Base-by-base conservation (phyloP, 129 eudicot species). In the Scalesia atractyloides region DNA sequence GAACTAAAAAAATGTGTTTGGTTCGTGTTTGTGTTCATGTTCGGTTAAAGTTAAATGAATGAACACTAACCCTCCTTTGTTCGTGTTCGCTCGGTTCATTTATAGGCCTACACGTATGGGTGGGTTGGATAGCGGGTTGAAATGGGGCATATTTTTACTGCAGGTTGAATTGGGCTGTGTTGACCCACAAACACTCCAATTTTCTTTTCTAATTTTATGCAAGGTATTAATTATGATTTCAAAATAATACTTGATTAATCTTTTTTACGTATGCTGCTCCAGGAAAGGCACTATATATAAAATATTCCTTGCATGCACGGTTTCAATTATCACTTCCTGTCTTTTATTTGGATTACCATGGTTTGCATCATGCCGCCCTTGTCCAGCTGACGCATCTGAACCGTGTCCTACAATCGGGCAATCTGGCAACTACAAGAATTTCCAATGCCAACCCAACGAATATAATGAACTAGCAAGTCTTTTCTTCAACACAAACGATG, bases 321-420 rank as follows among this genome's bases (percentile, higher is more conserved):
- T 93, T 74, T 89, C 97, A 47, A 77, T 89, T n/a, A 65, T 84
- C 80, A 89, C 98, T 6, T 88, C 98, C 26, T 84, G 90, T 74
- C 90, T 89, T 60, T 80, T 89, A 68, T 89, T 89, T 78, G 96
- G 96, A 68, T 83, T 89, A 26, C 98, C 96, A 62, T 89, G 96
- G 96, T 51, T 92, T 43, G 94, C 96, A 58, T 58, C 94, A 20
- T 92, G 96, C 81, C 96, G 77, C 44, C 79, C 86, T 64, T 92
- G 98, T 68, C 98, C 98, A 53, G 37, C 84, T 58, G 89, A 72
- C 70, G 57, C 96, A 46, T 60, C 86, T 0, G 98, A 94, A 56
- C 87, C 92, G 30, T 94, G 97, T 61, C 98, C 98, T 10, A 94
- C 97, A 0, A 86, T 94, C 16, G 97, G 98, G 13, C 91, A 96